Evolutionary conservation across 306 rosid species (phyloP), one percentile per base, ranked within the genome.

Genomic region (Cucumis sativus): DNA sequence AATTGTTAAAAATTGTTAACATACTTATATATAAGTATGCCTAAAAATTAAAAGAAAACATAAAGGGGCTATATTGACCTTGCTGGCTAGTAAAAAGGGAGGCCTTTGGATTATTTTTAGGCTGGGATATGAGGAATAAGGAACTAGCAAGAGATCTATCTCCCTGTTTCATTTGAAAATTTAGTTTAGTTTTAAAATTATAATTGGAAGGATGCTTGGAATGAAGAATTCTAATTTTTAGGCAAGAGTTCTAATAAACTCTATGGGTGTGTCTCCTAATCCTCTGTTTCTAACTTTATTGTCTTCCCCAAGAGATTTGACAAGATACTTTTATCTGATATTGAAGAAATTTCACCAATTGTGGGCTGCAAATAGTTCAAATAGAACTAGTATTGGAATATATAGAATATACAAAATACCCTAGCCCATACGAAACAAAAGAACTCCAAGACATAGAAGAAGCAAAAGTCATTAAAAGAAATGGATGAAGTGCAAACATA

Each of bases 21-120:
- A n/a, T n/a, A n/a, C n/a, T n/a, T n/a, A n/a, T n/a, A n/a, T n/a
- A 51, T 79, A 54, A 59, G 62, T 30, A 78, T 72, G 25, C 15
- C 16, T 14, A 49, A 72, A 79, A 62, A 83, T 79, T n/a, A 80
- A 68, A 39, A 23, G 43, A 64, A 49, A 52, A 63, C 25, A 65
- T 25, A 77, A 81, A 81, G 60, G 43, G 55, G 62, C 40, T 82
- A 10, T 51, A 25, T 49, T 69, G 79, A 91, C 99, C 97, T 95
- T 95, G 97, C 97, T 90, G 67, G 99, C 97, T 82, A 95, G 99
- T 81, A 95, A 77, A 87, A 95, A 95, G 18, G 97, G 99, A 28
- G 99, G 97, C 97, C 98, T 92, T 85, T 95, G 98, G 80, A 95
- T 95, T 74, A 90, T 86, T 85, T 89, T 92, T 76, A 95, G 82